Percentiles rank a stretch among this genome's conserved stretches.
Conservation (phyloP, 2,329 filamentous ascomycete species). For the Fusarium cyanostomum region DNA sequence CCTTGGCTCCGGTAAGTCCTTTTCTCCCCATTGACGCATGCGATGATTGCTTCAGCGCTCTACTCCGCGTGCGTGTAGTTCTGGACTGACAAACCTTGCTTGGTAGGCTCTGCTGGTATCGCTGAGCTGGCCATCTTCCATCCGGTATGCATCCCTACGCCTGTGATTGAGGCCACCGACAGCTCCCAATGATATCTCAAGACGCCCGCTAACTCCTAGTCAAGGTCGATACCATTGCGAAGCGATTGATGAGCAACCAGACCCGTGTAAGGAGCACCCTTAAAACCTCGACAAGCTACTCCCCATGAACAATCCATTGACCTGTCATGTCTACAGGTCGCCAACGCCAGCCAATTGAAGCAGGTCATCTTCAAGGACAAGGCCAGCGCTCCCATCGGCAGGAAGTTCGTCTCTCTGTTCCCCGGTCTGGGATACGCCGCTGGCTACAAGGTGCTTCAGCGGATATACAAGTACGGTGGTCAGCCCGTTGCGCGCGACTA, state of each 20-base stretch:
- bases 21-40: constrained; percentile 15
- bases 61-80: background rate
- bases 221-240: constrained; percentile 96
- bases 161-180: constrained; percentile 9
- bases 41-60: background rate
- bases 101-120: constrained; percentile 87
- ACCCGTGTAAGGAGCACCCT: constrained; percentile 67
- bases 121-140: constrained; percentile 94
- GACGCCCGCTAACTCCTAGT: constrained; percentile 29
- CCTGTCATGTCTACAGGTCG: constrained; percentile 41
- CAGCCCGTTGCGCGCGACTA: constrained; percentile 96
- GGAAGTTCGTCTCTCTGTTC: constrained; percentile 95
- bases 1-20: constrained; percentile 81
- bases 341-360: constrained; percentile 72
- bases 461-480: constrained; percentile 98
- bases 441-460: constrained; percentile 96
- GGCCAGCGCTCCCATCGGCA: constrained; percentile 72
- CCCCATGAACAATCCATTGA: constrained; percentile 26
- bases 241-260: constrained; percentile 99
- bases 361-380: constrained; percentile 93
- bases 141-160: constrained; percentile 66
- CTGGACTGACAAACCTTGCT: constrained; percentile 36
- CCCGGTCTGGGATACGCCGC: constrained; percentile 97
- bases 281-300: constrained; percentile 7
- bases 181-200: constrained; percentile 8